phyloP scores from a whole-genome alignment of 768 basidiomycete species.

The Hygrocybe coccinea region DNA sequence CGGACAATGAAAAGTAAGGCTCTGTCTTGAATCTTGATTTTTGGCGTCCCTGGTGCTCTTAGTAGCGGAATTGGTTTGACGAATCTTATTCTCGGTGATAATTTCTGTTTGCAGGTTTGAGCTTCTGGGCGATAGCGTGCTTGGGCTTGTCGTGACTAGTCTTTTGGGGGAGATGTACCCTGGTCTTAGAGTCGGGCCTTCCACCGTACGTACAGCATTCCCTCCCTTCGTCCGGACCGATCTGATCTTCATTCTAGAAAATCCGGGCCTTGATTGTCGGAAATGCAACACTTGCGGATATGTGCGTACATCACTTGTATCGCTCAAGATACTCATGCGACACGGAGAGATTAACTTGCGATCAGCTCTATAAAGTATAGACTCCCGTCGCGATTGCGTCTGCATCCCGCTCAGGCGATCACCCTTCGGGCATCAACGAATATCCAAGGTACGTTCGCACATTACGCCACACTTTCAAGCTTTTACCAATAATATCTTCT shows the following conservation, averaged over 20 bases:
- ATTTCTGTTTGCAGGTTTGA: conserved; percentile 48
- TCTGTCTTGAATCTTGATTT: neutral
- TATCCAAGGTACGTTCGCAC: conserved; percentile 57
- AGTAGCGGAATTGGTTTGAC: neutral
- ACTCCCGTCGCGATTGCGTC: conserved; percentile 54
- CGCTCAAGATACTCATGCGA: neutral
- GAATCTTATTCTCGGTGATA: neutral
- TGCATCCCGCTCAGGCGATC: conserved; percentile 71
- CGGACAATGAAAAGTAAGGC: conserved; percentile 75
- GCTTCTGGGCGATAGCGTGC: conserved; percentile 71
- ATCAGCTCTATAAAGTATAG: conserved; percentile 61
- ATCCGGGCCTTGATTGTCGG: conserved; percentile 70
- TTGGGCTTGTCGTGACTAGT: conserved; percentile 60
- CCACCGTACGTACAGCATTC: conserved; percentile 71
- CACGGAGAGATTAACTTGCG: neutral
- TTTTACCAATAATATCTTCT: conserved; percentile 4
- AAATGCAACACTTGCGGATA: conserved; percentile 65
- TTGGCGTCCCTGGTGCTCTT: neutral
- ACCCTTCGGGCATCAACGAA: conserved; percentile 62
- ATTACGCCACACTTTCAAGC: neutral
- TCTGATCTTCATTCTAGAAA: conserved; percentile 51
- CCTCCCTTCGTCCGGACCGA: too few species aligned
- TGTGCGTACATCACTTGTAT: conserved; percentile 38
- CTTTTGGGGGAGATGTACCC: conserved; percentile 64
- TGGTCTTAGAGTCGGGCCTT: conserved; percentile 68